A percentile compares a stretch with the other conserved stretches of the same genome.
Evolutionary conservation across 192 early-diverging fungal genomes (phyloP).

Genomic region (Backusella luteola): DNA sequence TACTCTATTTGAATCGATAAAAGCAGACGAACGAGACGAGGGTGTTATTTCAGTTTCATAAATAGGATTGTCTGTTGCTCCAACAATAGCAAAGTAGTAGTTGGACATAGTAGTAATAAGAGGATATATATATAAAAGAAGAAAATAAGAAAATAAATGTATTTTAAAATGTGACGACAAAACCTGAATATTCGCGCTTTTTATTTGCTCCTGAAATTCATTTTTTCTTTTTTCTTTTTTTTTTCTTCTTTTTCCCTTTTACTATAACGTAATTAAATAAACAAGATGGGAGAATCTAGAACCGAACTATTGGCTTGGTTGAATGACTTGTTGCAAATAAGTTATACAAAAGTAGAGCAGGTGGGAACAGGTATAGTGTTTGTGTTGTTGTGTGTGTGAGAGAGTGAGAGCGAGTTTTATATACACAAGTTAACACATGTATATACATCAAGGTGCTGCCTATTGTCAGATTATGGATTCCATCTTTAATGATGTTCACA

Average conservation of each 20-base stretch:
- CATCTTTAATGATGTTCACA: conserved; percentile 72
- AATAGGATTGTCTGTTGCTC: conserved; percentile 91
- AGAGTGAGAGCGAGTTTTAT: background rate
- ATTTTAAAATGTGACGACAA: background rate
- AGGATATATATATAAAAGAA: background rate
- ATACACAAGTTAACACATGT: background rate
- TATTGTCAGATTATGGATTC: conserved; percentile 74
- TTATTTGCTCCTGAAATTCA: background rate
- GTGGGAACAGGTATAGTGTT: conserved; percentile 73
- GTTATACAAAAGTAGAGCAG: conserved; percentile 94
- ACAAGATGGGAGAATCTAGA: conserved; percentile 81
- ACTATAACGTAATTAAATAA: background rate
- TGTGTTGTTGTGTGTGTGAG: background rate
- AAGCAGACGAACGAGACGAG: conserved; percentile 39
- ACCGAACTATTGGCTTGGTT: conserved; percentile 93
- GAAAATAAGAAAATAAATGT: background rate
- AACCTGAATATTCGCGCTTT: background rate
- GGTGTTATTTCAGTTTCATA: conserved; percentile 90
- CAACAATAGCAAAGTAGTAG: conserved; percentile 93
- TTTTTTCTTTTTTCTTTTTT: background rate
- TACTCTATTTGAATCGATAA: conserved; percentile 36
- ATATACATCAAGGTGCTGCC: conserved; percentile 52
- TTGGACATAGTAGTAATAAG: conserved; percentile 3
- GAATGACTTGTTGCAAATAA: conserved; percentile 89
- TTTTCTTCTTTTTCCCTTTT: background rate